Evolutionary conservation across 176 grass and related monocot genomes (phyloP).

Genomic region (Coix lacrymajobi): DNA sequence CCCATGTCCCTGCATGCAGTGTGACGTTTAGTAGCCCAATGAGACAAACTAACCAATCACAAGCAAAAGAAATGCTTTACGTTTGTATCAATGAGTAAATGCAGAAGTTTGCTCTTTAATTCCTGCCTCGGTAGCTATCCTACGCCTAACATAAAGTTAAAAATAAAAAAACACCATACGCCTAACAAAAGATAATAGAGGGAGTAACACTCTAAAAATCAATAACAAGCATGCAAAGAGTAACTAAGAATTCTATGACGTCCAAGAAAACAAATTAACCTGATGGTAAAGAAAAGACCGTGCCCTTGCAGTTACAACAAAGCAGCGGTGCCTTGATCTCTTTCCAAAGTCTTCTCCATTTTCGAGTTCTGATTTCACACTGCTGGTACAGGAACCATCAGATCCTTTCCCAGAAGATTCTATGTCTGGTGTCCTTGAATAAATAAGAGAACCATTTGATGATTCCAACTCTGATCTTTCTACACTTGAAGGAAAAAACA

Average conservation of each 20-base stretch:
- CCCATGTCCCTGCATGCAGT: too few relatives aligned
- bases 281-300: slow-evolving; percentile 96
- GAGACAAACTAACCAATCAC: too few relatives aligned
- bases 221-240: not conserved
- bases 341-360: slow-evolving; percentile 57
- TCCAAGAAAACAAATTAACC: slow-evolving; percentile 34
- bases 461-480: slow-evolving; percentile 61
- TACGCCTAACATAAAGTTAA: too few relatives aligned
- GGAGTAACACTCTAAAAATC: not conserved
- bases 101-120: too few relatives aligned
- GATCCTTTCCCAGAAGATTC: slow-evolving; percentile 47
- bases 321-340: slow-evolving; percentile 65
- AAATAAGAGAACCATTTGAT: slow-evolving; percentile 52
- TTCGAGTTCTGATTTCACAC: slow-evolving; percentile 30
- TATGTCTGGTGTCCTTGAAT: slow-evolving; percentile 35
- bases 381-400: slow-evolving; percentile 18
- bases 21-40: too few relatives aligned
- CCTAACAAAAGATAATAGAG: too few relatives aligned
- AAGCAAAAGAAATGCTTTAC: too few relatives aligned
- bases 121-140: too few relatives aligned
- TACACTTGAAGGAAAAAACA: slow-evolving; percentile 79
- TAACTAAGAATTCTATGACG: not conserved
- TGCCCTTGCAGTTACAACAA: slow-evolving; percentile 84
- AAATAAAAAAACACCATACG: too few relatives aligned
- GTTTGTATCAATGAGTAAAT: too few relatives aligned